Evolutionary conservation across 345 rosid genomes (phyloP).

Genomic region (Turritis glabra): DNA sequence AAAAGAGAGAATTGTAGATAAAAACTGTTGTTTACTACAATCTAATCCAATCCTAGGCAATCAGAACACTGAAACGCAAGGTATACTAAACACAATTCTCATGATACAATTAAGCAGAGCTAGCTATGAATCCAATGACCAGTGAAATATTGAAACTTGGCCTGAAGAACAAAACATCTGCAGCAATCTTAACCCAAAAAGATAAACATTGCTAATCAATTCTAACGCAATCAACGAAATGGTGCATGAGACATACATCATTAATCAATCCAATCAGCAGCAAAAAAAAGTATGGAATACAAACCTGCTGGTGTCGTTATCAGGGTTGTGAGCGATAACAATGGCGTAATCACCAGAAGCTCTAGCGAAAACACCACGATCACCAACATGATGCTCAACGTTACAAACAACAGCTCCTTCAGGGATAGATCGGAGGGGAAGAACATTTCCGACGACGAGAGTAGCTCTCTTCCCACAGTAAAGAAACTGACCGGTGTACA

Average conservation of each 20-base stretch:
- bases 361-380: slow-evolving; percentile 64
- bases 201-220: neutral
- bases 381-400: slow-evolving; percentile 77
- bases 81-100: neutral
- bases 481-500: slow-evolving; percentile 60
- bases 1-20: neutral
- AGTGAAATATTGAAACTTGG: neutral
- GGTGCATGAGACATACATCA: neutral
- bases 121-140: neutral
- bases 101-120: neutral
- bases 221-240: neutral
- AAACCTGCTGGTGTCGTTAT: slow-evolving; percentile 64
- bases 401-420: slow-evolving; percentile 78
- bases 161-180: neutral
- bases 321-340: slow-evolving; percentile 67
- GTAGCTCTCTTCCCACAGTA: slow-evolving; percentile 62
- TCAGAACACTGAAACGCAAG: neutral
- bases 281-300: neutral
- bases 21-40: neutral
- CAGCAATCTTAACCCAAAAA: neutral
- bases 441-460: slow-evolving; percentile 56
- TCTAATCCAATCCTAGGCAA: neutral
- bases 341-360: slow-evolving; percentile 67
- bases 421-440: slow-evolving; percentile 59
- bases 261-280: neutral